Conservation (phyloP, 2,329 filamentous ascomycete species). For the Talaromyces islandicus region DNA sequence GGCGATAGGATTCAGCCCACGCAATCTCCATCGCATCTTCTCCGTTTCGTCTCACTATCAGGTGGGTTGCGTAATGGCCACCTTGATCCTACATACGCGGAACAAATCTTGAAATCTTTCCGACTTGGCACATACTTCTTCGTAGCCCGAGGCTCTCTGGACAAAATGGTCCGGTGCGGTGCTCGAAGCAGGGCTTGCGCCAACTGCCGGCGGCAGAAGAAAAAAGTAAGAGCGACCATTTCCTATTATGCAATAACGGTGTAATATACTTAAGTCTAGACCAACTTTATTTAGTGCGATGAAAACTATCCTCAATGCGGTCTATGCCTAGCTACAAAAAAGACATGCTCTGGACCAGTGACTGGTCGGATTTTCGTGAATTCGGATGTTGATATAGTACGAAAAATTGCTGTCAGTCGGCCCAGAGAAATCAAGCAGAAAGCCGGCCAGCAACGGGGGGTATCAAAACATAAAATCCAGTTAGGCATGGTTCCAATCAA, state of each 20-base stretch:
- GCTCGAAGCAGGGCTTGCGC: constrained; percentile 8
- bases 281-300: constrained; percentile 2
- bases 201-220: constrained; percentile 3
- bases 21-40: background rate
- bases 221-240: background rate
- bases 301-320: constrained; percentile 7
- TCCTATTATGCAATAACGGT: background rate
- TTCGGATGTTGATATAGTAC: background rate
- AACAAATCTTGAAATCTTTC: background rate
- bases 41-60: background rate
- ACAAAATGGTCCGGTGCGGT: constrained; percentile 1
- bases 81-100: background rate
- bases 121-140: background rate
- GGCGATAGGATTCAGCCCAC: background rate
- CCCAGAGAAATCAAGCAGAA: background rate
- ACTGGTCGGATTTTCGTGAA: constrained; percentile 6
- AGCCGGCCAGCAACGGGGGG: background rate
- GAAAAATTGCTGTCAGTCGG: background rate
- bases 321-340: constrained; percentile 1
- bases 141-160: background rate
- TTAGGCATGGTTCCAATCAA: background rate
- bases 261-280: background rate
- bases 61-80: background rate
- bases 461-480: background rate
- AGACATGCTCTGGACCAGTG: constrained; percentile 2